Evolutionary conservation across 805 yeast species (phyloP).

Genomic region (Saccharomycopsis capsularis): DNA sequence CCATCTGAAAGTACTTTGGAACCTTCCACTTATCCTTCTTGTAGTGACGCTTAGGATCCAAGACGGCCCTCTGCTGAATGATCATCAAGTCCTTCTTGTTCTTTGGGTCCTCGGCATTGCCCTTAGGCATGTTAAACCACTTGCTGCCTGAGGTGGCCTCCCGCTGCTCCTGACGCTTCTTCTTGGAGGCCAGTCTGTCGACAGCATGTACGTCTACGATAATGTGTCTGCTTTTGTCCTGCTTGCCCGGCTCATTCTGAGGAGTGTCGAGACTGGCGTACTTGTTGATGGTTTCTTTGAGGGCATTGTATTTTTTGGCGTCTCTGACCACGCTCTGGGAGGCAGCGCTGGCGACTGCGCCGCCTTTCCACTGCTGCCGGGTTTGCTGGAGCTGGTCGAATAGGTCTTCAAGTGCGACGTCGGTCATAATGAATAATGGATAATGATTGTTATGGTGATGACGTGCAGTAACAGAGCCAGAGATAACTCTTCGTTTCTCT

Average conservation of each 20-base stretch:
- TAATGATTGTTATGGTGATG: too few species aligned
- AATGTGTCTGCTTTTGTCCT: background rate
- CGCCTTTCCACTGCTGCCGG: background rate
- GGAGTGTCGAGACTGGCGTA: background rate
- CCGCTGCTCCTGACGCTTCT: slow-evolving; percentile 22
- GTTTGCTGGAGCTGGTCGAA: slow-evolving; percentile 12
- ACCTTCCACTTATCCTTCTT: slow-evolving; percentile 74
- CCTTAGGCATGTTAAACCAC: slow-evolving; percentile 77
- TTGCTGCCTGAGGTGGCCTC: slow-evolving; percentile 40
- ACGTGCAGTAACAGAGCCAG: too few species aligned
- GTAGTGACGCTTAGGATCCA: slow-evolving; percentile 94
- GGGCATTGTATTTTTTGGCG: slow-evolving; percentile 2
- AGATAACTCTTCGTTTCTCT: too few species aligned
- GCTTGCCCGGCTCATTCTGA: background rate
- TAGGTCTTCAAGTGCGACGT: slow-evolving; percentile 11
- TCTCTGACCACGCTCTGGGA: slow-evolving; percentile 3
- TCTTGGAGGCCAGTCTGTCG: slow-evolving; percentile 13
- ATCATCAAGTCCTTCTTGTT: slow-evolving; percentile 70
- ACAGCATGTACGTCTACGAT: background rate
- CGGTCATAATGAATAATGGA: background rate
- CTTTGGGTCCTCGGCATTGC: slow-evolving; percentile 56
- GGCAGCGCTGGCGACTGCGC: background rate
- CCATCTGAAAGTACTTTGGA: slow-evolving; percentile 80
- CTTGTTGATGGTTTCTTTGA: slow-evolving; percentile 5
- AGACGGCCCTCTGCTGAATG: slow-evolving; percentile 78